phyloP scores from a whole-genome alignment of 1,284 basidiomycete species.

The Heterobasidion occidentale region DNA sequence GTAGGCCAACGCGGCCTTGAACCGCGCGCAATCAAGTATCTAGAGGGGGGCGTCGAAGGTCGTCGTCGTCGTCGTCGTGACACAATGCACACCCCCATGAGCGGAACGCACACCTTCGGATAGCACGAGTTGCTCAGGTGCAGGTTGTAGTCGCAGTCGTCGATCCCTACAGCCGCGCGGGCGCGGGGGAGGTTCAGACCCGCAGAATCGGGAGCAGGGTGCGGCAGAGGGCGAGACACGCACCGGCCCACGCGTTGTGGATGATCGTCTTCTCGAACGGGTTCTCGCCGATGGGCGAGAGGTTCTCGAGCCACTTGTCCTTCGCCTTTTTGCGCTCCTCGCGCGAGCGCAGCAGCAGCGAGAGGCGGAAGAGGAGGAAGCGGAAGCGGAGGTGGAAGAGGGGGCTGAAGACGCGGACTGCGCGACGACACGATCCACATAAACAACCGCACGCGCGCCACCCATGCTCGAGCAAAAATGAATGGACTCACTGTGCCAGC shows the following conservation, averaged over 20 bases:
- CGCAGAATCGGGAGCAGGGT: background rate
- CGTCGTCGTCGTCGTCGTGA: background rate
- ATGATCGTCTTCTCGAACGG: constrained; percentile 38
- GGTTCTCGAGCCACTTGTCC: constrained; percentile 30
- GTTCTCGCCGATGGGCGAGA: constrained; percentile 47
- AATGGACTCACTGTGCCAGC: constrained; percentile 68
- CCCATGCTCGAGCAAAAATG: too few species aligned
- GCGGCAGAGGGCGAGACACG: constrained; percentile 19
- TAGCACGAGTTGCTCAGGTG: constrained; percentile 77
- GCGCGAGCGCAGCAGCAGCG: constrained; percentile 33
- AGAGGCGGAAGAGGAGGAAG: constrained; percentile 27
- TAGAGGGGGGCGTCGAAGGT: constrained; percentile 16
- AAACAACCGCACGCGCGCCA: background rate
- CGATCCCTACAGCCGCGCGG: constrained; percentile 35
- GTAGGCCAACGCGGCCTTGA: constrained; percentile 36
- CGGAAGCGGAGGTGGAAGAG: constrained; percentile 31
- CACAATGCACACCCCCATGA: constrained; percentile 18
- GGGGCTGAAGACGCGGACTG: constrained; percentile 53
- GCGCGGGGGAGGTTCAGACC: background rate
- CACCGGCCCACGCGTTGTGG: constrained; percentile 49
- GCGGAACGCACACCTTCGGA: constrained; percentile 40
- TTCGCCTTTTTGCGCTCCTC: constrained; percentile 18
- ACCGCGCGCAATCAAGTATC: constrained; percentile 42
- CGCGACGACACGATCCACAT: background rate
- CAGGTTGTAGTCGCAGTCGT: constrained; percentile 64